Percentiles rank a stretch among this genome's conserved stretches.
Evolutionary conservation across 129 eudicot species (phyloP).

Genomic region (Lonicera japonica): DNA sequence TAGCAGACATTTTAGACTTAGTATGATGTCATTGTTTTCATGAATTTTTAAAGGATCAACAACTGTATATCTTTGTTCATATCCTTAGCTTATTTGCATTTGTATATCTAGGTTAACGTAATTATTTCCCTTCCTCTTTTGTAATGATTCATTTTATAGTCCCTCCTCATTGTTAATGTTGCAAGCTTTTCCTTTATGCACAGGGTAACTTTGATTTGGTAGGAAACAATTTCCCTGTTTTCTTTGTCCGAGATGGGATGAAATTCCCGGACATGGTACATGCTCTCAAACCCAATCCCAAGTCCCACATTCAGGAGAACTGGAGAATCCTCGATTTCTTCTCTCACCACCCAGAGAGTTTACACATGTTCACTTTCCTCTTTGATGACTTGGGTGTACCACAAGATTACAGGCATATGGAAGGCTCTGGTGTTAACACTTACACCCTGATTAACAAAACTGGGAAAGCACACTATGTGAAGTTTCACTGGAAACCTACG

Average conservation of each 20-base stretch:
- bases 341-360: slow-evolving; percentile 77
- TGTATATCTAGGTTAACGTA: no score
- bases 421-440: slow-evolving; percentile 77
- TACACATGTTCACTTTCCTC: slow-evolving; percentile 76
- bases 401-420: slow-evolving; percentile 81
- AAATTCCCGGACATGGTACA: slow-evolving; percentile 87
- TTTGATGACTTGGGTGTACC: slow-evolving; percentile 73
- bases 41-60: no score
- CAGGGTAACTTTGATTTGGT: slow-evolving; percentile 88
- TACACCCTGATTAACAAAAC: slow-evolving; percentile 59
- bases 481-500: slow-evolving; percentile 83
- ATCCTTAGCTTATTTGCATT: no score
- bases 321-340: slow-evolving; percentile 81
- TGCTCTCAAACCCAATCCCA: slow-evolving; percentile 76
- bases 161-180: neutral
- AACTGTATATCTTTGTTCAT: no score
- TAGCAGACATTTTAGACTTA: no score
- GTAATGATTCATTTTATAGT: no score
- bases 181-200: neutral
- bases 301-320: slow-evolving; percentile 79
- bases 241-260: slow-evolving; percentile 75
- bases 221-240: slow-evolving; percentile 89
- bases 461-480: slow-evolving; percentile 64
- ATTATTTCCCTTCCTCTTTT: no score
- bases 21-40: no score